Base-by-base conservation (phyloP, 2,329 filamentous ascomycete species). In the Nemania sp. region DNA sequence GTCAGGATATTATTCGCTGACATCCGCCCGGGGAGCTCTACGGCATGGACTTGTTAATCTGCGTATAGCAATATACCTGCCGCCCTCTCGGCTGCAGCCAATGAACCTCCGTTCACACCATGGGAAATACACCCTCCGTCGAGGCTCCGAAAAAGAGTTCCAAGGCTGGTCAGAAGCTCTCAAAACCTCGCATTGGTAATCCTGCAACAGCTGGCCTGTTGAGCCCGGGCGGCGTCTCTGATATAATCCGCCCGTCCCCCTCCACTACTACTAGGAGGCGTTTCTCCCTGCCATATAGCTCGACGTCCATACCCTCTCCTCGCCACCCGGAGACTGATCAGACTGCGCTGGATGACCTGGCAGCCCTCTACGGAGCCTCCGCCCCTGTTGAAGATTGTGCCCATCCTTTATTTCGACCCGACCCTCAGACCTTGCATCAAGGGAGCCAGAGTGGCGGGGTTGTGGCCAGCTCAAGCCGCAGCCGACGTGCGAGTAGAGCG, bases 101-200 rank as follows among this genome's bases (percentile, higher is more conserved):
- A 64, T 65, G 61, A 64, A 49, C 59, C 56, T 68, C 72, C 69
- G 52, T 47, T 65, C 64, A 68, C 74, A 78, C 64, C 71, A 88
- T 88, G 86, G 86, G 86, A 62, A 87, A 87, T 75, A 77, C 80
- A 53, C 77, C 82, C 64, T 88, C 85, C 52, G 76, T 80, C 72
- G 82, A 85, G 77, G 80, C 80, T 75, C 77, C 79, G 68, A 75
- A 64, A 76, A 78, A 74, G 67, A 72, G 73, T 70, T 78, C 75
- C 66, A 79, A 76, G 73, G 65, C 78, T 62, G 77, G 82, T 75
- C 83, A 86, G 70, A 87, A 82, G 78, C 80, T 88, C 68, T 85
- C 83, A 58, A 88, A 88, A 75, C 82, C 84, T 67, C 83, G 80
- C 67, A 81, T 80, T 41, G 79, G 78, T 62, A 82, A 78, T 70